Conservation (phyloP, 2,329 filamentous ascomycete species). For the Monilinia vaccinii-corymbosi region DNA sequence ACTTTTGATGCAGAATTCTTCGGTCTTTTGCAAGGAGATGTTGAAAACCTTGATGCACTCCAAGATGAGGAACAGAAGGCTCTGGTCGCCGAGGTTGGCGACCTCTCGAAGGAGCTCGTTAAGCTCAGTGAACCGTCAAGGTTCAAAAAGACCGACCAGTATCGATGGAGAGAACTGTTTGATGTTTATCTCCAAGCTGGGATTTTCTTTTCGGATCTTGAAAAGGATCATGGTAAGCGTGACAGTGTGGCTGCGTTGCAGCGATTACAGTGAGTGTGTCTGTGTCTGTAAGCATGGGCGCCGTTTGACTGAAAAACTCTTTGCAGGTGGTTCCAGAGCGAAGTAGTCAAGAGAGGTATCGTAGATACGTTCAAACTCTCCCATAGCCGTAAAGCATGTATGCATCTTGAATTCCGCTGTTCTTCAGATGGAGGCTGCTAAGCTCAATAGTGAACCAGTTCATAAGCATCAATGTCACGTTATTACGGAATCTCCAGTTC, state of each 20-base stretch:
- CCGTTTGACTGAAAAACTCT: not conserved
- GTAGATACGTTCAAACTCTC: constrained; percentile 54
- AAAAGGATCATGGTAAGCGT: constrained; percentile 59
- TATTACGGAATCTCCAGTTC: constrained; percentile 76
- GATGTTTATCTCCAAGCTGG: constrained; percentile 71
- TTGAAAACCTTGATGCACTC: constrained; percentile 52
- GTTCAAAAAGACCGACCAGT: constrained; percentile 53
- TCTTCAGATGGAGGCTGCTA: constrained; percentile 26
- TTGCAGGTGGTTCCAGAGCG: constrained; percentile 53
- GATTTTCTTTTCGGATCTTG: constrained; percentile 73
- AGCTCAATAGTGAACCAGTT: constrained; percentile 41
- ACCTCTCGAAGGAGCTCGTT: constrained; percentile 56
- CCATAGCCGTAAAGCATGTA: constrained; percentile 48
- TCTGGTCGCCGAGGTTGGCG: constrained; percentile 53
- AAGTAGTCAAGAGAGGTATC: constrained; percentile 52
- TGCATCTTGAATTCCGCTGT: constrained; percentile 43
- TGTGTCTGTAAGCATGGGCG: not conserved
- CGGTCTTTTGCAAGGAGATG: constrained; percentile 60
- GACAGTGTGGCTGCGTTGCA: constrained; percentile 55
- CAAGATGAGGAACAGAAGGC: constrained; percentile 52
- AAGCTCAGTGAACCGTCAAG: constrained; percentile 52
- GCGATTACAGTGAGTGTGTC: constrained; percentile 38
- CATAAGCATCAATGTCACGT: constrained; percentile 59
- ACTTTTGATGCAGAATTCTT: constrained; percentile 76
- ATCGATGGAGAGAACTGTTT: constrained; percentile 73